These are phyloP conservation scores for Neonectria hederae DNA, from an alignment of 2,329 filamentous ascomycete species.

Conservation along the genomic window DNA sequence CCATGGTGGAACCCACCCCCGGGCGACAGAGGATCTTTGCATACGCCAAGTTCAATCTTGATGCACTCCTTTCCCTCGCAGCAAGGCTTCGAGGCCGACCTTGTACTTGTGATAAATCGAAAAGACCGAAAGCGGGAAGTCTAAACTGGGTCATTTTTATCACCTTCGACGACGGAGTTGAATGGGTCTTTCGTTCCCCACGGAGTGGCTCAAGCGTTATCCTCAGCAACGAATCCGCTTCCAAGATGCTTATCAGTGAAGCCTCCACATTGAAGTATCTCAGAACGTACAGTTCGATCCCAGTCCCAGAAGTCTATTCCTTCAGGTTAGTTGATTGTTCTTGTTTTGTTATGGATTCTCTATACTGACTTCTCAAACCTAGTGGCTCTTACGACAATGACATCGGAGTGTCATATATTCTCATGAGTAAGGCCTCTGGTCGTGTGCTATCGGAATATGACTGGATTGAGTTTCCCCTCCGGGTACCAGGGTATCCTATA, in stretches of 20 bases:
- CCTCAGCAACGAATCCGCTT: constrained; percentile 26
- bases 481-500: constrained; percentile 23
- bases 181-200: constrained; percentile 38
- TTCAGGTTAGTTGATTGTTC: constrained; percentile 27
- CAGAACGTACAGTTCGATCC: constrained; percentile 27
- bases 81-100: constrained; percentile 25
- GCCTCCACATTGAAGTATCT: constrained; percentile 36
- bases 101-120: constrained; percentile 26
- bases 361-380: not conserved
- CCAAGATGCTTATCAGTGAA: constrained; percentile 38
- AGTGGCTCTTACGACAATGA: constrained; percentile 31
- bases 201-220: not conserved
- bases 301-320: constrained; percentile 38
- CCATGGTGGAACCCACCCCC: not conserved
- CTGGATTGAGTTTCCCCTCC: constrained; percentile 24
- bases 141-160: constrained; percentile 37
- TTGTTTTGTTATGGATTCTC: not conserved
- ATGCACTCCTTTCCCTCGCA: constrained; percentile 34
- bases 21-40: not conserved
- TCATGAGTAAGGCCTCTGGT: constrained; percentile 37
- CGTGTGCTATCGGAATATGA: constrained; percentile 31
- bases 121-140: constrained; percentile 27
- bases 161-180: constrained; percentile 35
- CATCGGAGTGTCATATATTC: constrained; percentile 39
- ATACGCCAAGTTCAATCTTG: constrained; percentile 31